phyloP scores from a whole-genome alignment of 306 rosid species.

The Cucurbita pepo region DNA sequence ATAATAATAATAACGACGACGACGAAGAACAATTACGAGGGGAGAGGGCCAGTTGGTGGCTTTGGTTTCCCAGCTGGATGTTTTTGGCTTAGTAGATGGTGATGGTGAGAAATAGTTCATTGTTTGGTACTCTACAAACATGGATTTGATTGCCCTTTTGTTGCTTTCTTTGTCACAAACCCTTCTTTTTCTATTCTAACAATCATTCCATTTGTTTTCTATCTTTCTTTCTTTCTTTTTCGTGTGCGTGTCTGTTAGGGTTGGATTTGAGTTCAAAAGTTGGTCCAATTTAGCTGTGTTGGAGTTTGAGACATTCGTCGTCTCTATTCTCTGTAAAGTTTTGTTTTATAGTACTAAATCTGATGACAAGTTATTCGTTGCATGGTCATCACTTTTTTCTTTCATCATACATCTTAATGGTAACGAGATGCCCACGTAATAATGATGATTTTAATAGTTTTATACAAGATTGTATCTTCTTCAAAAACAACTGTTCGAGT shows the following conservation, averaged over 20 bases:
- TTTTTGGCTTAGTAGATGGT: conserved; percentile 17
- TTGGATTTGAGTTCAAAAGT: not conserved
- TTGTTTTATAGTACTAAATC: not conserved
- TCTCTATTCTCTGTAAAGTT: not conserved
- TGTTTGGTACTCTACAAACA: conserved; percentile 41
- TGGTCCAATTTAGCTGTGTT: not conserved
- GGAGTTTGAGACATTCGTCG: not conserved
- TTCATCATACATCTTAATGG: not conserved
- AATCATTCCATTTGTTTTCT: conserved; percentile 9
- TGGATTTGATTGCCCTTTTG: conserved; percentile 57
- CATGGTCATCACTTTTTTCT: too few relatives aligned
- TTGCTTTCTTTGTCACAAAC: conserved; percentile 18
- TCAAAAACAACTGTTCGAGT: too few relatives aligned
- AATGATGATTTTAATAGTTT: not conserved
- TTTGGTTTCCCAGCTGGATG: conserved; percentile 9
- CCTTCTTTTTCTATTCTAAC: not conserved
- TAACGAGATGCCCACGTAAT: not conserved
- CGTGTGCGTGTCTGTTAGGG: not conserved
- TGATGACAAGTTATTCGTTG: not conserved
- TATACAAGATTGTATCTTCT: too few relatives aligned
- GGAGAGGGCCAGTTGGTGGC: not conserved
- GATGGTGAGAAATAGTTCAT: conserved; percentile 14
- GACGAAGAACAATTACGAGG: not conserved
- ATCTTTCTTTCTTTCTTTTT: not conserved
- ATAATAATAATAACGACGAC: not conserved